Base-by-base conservation (phyloP, 2,329 filamentous ascomycete species). In the Plenodomus tracheiphilus region DNA sequence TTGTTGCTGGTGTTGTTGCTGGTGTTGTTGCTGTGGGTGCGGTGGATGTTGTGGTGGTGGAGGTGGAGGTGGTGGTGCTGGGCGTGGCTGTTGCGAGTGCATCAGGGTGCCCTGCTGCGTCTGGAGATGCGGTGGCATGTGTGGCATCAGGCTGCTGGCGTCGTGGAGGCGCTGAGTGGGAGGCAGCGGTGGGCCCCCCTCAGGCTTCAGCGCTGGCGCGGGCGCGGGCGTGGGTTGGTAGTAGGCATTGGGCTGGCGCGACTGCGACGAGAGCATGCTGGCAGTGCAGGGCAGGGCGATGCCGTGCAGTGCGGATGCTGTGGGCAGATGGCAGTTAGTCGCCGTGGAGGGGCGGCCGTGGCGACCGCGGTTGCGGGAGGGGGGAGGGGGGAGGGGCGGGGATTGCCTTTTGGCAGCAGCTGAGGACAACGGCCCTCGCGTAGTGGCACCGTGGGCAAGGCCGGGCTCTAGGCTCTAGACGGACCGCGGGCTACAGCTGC, bases 261-360 rank as follows among this genome's bases (percentile, higher is more conserved):
- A 59, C 46, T 56, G 53, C 8, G 35, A 37, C 18, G 50, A 13
- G 46, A 61, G 61, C 62, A 64, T 65, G 53, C 22, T 49, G 53
- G 28, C 28, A 15, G 4, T 8, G 11, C 28, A 15, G 28, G 9
- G 8, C 6, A 7, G 28, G 28, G 28, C 28, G 28, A 32, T 15
- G 28, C 4, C 6, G 22, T 25, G 22, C 22, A 25, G 22, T 25
- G 22, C n/a, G n/a, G n/a, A n/a, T n/a, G n/a, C n/a, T n/a, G n/a
- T n/a, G n/a, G n/a, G 22, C 22, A 25, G 28, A 32, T 7, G 13
- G 28, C 11, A 7, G 6, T 32, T 15, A 15, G 28, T 32, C 28
- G 28, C 28, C 6, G 28, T 32, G 13, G 28, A 32, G 20, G 21
- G 39, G 21, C 39, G 39, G 13, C 17, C 19, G 38, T 21, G 13